phyloP scores from a whole-genome alignment of 352 stramenopile species.

The Phytopythium chamaehyphon region DNA sequence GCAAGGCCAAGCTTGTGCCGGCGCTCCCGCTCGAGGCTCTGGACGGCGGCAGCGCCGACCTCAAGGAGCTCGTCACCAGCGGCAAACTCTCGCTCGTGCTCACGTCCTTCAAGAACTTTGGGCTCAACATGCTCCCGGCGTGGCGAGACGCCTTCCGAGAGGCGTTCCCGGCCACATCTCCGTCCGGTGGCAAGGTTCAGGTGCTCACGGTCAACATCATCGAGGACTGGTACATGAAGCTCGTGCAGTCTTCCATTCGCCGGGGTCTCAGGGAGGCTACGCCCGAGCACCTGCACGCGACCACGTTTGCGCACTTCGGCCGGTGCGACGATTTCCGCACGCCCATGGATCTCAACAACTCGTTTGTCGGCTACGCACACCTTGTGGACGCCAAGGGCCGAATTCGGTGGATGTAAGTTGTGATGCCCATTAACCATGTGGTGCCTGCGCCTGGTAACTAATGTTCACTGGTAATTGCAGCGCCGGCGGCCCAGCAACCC shows the following conservation, averaged over 20 bases:
- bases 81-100: constrained; percentile 70
- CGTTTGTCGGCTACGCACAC: constrained; percentile 83
- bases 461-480: constrained; percentile 28
- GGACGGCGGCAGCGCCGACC: constrained; percentile 33
- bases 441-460: too few relatives aligned
- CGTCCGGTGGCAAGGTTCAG: constrained; percentile 30
- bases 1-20: constrained; percentile 50
- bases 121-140: constrained; percentile 71
- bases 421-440: not conserved
- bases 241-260: constrained; percentile 66
- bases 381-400: constrained; percentile 76
- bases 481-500: constrained; percentile 56
- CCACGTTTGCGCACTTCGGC: constrained; percentile 68
- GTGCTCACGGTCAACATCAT: constrained; percentile 79
- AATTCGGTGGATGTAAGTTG: constrained; percentile 82
- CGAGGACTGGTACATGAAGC: constrained; percentile 88
- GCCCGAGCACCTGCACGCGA: constrained; percentile 36
- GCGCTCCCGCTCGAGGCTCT: constrained; percentile 55
- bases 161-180: constrained; percentile 23
- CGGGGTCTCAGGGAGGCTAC: constrained; percentile 53
- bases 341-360: constrained; percentile 77
- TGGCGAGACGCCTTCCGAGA: constrained; percentile 66
- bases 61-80: constrained; percentile 45
- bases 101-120: constrained; percentile 86
- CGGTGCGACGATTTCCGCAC: constrained; percentile 82